A percentile compares a stretch with the other conserved stretches of the same genome.
These are phyloP conservation scores for Aechmea fasciata DNA, from an alignment of 176 grass and related monocot species.

Conservation along the genomic window DNA sequence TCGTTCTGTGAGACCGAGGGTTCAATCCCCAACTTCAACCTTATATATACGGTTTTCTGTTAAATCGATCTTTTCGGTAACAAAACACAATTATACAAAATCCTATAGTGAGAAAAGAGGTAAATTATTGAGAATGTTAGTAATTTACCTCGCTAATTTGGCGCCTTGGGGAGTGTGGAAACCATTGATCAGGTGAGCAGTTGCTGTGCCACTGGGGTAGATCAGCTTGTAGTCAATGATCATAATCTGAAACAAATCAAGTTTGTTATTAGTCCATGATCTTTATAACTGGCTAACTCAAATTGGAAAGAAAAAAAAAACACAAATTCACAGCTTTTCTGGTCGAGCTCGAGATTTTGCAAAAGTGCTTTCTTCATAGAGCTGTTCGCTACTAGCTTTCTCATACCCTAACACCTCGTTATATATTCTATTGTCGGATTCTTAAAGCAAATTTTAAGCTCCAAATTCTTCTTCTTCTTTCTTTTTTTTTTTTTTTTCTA, in stretches of 20 bases:
- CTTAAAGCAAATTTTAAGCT: too few species aligned
- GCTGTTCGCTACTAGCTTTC: too few species aligned
- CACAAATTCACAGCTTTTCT: too few species aligned
- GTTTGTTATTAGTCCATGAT: neutral
- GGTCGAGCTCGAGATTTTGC: too few species aligned
- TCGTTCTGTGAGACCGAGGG: too few species aligned
- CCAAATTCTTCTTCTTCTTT: too few species aligned
- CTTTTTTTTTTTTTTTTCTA: too few species aligned
- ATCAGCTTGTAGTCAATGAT: conserved; percentile 89
- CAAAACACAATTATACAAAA: neutral
- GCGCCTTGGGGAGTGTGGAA: conserved; percentile 71
- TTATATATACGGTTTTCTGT: too few species aligned
- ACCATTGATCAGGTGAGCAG: conserved; percentile 75
- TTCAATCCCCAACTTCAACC: too few species aligned
- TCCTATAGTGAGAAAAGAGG: neutral
- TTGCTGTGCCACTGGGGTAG: conserved; percentile 83
- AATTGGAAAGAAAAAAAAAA: neutral
- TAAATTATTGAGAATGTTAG: neutral
- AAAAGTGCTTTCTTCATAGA: too few species aligned
- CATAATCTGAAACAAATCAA: conserved; percentile 46
- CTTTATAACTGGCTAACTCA: neutral
- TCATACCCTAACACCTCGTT: too few species aligned
- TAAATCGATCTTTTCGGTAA: neutral
- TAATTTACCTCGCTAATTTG: conserved; percentile 51
- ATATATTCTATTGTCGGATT: too few species aligned